Evolutionary conservation across 1,284 basidiomycete genomes (phyloP), one percentile per base, ranked within the genome.

Genomic region (Sporisorium exsertum): DNA sequence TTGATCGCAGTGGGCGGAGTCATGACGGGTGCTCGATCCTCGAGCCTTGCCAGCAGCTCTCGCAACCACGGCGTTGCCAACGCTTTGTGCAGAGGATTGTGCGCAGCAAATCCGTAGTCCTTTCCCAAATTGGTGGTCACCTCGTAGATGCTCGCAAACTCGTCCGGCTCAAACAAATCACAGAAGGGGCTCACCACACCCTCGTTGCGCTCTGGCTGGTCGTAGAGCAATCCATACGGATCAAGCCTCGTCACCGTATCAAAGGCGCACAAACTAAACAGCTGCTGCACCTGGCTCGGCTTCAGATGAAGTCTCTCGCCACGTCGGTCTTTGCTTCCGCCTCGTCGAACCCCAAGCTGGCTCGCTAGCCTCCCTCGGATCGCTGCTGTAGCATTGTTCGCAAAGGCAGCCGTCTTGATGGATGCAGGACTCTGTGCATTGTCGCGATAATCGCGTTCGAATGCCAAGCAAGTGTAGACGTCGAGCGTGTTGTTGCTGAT

Each of bases 401-500:
- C 54, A 27, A 76, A 76, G 2, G 50, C 53, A 6, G 53, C 58
- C 1, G 58, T 62, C 26, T 62, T 58, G 56, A 54, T 49, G 9
- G 67, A 52, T 1, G 59, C 58, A 1, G 57, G 67, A 26, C 60
- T 67, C 33, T 61, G 63, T 4, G 68, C 68, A 29, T 71, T 72
- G 60, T 71, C 64, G 29, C 73, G 67, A 13, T 57, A 58, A 15
- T 58, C 51, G 15, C 53, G 57, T 24, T 76, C 73, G 42, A 76
- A 76, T 4, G 63, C 60, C 3, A 53, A 40, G 29, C 73, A 76
- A 2, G 73, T 76, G 58, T 76, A 72, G 55, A 76, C 73, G 45
- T 76, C 73, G 33, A 76, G 68, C 20, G 73, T 76, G 43, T 76
- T 76, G 55, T 76, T 76, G 58, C 64, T 67, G 15, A 43, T 45